phyloP scores from a whole-genome alignment of 2,329 filamentous ascomycete genomes.

The Pyrenophora teres region DNA sequence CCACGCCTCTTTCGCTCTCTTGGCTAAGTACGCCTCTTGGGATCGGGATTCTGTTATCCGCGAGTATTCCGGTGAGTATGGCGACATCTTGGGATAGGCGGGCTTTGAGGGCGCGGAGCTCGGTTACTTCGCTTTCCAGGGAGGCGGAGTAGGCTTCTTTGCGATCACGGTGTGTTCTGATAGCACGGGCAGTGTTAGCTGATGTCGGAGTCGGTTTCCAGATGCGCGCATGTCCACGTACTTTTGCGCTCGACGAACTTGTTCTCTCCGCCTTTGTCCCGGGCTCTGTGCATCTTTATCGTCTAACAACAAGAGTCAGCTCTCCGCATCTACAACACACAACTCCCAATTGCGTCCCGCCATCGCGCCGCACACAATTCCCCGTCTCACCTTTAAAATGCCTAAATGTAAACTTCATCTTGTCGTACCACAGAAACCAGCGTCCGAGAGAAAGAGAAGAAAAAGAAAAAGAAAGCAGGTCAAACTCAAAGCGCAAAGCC shows the following conservation, averaged over 20 bases:
- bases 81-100: conserved; percentile 32
- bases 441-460: too few species aligned
- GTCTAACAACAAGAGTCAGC: neutral
- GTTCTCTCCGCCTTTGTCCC: conserved; percentile 39
- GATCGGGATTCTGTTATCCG: conserved; percentile 21
- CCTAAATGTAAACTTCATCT: too few species aligned
- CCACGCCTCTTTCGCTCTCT: neutral
- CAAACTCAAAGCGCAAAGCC: too few species aligned
- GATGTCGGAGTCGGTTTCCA: too few species aligned
- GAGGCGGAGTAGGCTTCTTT: conserved; percentile 41
- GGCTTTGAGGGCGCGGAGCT: conserved; percentile 39
- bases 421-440: neutral
- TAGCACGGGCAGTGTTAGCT: neutral
- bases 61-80: conserved; percentile 25
- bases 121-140: conserved; percentile 35
- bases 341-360: neutral
- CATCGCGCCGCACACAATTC: too few species aligned
- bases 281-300: conserved; percentile 2
- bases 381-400: neutral
- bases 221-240: neutral
- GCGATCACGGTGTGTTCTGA: conserved; percentile 40
- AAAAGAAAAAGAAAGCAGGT: too few species aligned
- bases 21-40: neutral
- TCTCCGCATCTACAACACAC: neutral
- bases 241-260: conserved; percentile 46